Base-by-base conservation (phyloP, 2,329 filamentous ascomycete genomes). In the Xylaria sp. region DNA sequence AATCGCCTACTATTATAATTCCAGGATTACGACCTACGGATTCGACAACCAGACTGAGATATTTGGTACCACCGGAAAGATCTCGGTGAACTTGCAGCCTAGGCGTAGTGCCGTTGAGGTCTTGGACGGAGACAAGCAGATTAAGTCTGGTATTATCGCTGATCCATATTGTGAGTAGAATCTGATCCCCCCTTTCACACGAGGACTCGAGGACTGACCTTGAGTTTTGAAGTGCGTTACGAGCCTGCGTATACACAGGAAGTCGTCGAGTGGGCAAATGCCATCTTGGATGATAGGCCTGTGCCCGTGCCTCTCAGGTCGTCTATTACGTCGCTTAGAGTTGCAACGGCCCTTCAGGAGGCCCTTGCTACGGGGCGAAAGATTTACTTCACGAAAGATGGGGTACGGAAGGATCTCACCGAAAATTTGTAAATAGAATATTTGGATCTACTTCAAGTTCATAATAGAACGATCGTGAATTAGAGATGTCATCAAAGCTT, bases 31-130 rank as follows among this genome's bases (percentile, higher is more conserved):
- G 6, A 55, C 52, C 17, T 55, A 55, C 21, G 52, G 52, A 25
- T 55, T 55, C 25, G 52, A 55, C 25, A 55, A 45, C 28, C 40
- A 55, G 40, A 55, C 52, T 12, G 52, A 55, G 38, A 55, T 45
- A 8, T 55, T 55, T n/a, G 40, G 52, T 1, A 55, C 52, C 7
- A 31, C 33, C 28, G 53, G 53, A 8, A 46, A 56, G 31, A 56
- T 45, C 28, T 56, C 42, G 8, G 28, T 46, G 2, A 56, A 56
- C 14, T 17, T 56, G 31, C 53, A 56, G 17, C 49, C 33, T 5
- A 40, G 49, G 28, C 49, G 49, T 14, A 17, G 35, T 28, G 49
- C 49, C 25, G 43, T 47, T 8, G 43, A 47, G 43, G 31, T 47
- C 14, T 28, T 47, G 43, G 43, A 47, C 43, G 40, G 28, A 6